Conservation (phyloP, 768 basidiomycete species). For the Podaxis sp. region DNA sequence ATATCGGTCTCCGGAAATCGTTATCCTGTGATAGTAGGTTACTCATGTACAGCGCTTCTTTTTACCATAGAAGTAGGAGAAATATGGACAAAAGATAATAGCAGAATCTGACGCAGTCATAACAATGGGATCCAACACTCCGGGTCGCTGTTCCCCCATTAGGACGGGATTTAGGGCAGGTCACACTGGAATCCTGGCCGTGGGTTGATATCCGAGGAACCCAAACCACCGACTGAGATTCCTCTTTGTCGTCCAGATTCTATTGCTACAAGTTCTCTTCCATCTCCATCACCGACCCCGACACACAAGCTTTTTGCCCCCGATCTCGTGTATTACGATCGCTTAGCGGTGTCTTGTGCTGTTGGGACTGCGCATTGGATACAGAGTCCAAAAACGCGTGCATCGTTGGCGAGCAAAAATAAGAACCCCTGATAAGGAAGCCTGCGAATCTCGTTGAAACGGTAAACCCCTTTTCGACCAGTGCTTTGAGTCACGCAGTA, state of each 20-base stretch:
- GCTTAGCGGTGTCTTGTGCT: not conserved
- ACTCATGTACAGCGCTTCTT: conserved; percentile 6
- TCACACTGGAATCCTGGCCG: conserved; percentile 4
- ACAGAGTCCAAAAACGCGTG: not conserved
- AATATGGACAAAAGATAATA: conserved; percentile 13
- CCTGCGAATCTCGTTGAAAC: not conserved
- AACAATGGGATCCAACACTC: conserved; percentile 19
- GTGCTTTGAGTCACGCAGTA: conserved; percentile 37
- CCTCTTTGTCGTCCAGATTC: not conserved
- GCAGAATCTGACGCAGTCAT: conserved; percentile 14
- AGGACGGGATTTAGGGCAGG: conserved; percentile 17
- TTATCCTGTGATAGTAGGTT: conserved; percentile 30
- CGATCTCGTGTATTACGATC: not conserved
- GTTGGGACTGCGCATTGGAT: not conserved
- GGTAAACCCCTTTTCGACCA: conserved; percentile 24
- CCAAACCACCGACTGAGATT: not conserved
- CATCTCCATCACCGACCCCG: conserved; percentile 8
- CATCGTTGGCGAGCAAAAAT: not conserved
- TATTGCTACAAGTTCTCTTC: conserved; percentile 1
- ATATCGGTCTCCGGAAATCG: conserved; percentile 52
- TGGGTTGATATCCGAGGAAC: not conserved
- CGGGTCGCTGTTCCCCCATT: conserved; percentile 21
- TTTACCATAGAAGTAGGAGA: not conserved
- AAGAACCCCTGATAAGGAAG: not conserved
- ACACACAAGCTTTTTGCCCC: not conserved